Evolutionary conservation across 179 eudicot species (phyloP).

Genomic region (Spergularia azorica): DNA sequence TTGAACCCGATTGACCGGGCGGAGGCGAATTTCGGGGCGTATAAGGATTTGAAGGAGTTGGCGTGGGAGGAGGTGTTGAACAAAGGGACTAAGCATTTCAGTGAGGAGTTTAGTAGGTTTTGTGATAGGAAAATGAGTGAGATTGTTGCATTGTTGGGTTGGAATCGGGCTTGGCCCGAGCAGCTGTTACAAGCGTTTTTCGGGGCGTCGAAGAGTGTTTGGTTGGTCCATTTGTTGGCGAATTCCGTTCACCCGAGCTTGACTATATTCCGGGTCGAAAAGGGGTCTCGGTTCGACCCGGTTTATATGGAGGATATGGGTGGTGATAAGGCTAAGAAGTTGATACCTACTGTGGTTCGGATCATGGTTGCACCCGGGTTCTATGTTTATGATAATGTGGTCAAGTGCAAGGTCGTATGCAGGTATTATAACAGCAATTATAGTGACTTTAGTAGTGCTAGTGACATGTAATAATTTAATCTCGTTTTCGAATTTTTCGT

Average conservation of each 20-base stretch:
- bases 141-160: constrained; percentile 74
- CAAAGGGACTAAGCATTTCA: constrained; percentile 81
- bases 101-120: constrained; percentile 85
- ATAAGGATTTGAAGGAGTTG: constrained; percentile 38
- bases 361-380: constrained; percentile 95
- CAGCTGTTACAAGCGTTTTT: constrained; percentile 82
- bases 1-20: constrained; percentile 72
- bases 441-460: constrained; percentile 24
- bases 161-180: constrained; percentile 93
- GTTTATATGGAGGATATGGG: constrained; percentile 92
- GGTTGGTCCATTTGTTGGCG: constrained; percentile 85
- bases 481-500: background rate
- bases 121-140: constrained; percentile 97
- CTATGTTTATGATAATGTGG: constrained; percentile 82
- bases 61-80: constrained; percentile 86
- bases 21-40: constrained; percentile 49
- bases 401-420: constrained; percentile 92
- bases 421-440: constrained; percentile 52
- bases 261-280: constrained; percentile 70
- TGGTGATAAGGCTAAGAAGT: constrained; percentile 47
- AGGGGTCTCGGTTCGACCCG: constrained; percentile 58
- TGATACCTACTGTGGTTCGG: constrained; percentile 63
- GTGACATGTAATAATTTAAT: constrained; percentile 30
- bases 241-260: constrained; percentile 79
- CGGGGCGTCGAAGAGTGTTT: constrained; percentile 74